Evolutionary conservation across 768 basidiomycete species (phyloP).

Genomic region (Boletus huronensis): DNA sequence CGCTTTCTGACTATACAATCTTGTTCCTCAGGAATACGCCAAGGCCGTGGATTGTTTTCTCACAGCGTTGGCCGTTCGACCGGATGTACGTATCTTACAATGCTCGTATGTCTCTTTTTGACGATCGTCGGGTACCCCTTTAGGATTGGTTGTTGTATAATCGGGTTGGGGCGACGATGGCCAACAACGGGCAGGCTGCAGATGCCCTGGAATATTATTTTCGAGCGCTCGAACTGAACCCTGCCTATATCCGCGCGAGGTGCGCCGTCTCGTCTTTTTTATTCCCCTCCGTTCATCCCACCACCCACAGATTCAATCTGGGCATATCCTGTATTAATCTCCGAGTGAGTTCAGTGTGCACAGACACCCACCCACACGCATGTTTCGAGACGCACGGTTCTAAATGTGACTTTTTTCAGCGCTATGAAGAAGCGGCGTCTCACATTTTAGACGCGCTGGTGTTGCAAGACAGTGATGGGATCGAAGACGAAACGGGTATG

Average conservation of each 20-base stretch:
- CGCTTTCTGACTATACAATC: not conserved
- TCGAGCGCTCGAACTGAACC: conserved; percentile 81
- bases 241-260: conserved; percentile 88
- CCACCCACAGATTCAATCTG: conserved; percentile 72
- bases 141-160: conserved; percentile 94
- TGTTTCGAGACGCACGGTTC: conserved; percentile 1
- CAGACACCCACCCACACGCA: not conserved
- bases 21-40: conserved; percentile 63
- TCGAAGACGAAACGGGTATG: conserved; percentile 40
- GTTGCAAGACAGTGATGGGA: conserved; percentile 82
- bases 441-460: conserved; percentile 87
- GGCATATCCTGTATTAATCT: conserved; percentile 92
- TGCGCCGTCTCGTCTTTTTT: conserved; percentile 23
- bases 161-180: conserved; percentile 90
- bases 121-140: not conserved
- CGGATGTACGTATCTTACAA: conserved; percentile 56
- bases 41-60: conserved; percentile 95
- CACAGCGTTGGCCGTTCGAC: conserved; percentile 81
- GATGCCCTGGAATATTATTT: conserved; percentile 88
- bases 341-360: conserved; percentile 44
- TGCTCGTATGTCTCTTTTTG: not conserved
- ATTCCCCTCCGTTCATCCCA: not conserved
- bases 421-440: conserved; percentile 82
- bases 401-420: conserved; percentile 37
- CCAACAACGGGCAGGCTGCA: conserved; percentile 76